Percentiles rank a stretch among this genome's conserved stretches.
Evolutionary conservation across 192 early-diverging fungal species (phyloP).

Genomic region (Podila clonocystis): DNA sequence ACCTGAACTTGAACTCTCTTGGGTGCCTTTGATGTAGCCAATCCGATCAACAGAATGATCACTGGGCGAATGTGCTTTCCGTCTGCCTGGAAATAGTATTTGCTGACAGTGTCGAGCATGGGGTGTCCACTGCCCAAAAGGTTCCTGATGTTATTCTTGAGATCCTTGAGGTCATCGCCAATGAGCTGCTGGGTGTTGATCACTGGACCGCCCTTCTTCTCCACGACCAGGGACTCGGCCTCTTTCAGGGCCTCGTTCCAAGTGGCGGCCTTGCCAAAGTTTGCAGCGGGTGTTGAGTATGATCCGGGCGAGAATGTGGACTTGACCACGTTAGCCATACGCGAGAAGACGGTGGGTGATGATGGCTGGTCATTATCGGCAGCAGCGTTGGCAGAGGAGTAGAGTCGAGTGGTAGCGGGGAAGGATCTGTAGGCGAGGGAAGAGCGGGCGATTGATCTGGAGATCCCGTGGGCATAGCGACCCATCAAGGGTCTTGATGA

Average conservation of each 20-base stretch:
- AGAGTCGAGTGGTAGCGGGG: conserved; percentile 12
- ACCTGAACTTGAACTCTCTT: conserved; percentile 56
- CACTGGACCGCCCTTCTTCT: conserved; percentile 52
- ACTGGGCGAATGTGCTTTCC: conserved; percentile 95
- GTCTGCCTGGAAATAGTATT: conserved; percentile 88
- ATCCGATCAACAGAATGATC: conserved; percentile 88
- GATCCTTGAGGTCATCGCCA: conserved; percentile 83
- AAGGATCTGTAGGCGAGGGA: conserved; percentile 4
- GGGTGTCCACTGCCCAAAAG: conserved; percentile 91
- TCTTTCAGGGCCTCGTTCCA: conserved; percentile 65
- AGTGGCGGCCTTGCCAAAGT: conserved; percentile 39
- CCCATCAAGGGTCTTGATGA: conserved; percentile 5
- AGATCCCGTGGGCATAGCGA: conserved; percentile 13
- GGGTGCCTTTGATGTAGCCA: conserved; percentile 80
- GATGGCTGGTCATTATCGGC: conserved; percentile 1
- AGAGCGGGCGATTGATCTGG: neutral
- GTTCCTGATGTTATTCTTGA: conserved; percentile 85
- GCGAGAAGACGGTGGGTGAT: conserved; percentile 25
- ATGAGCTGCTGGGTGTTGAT: conserved; percentile 83
- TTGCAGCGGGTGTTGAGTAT: conserved; percentile 38
- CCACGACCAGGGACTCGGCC: conserved; percentile 61
- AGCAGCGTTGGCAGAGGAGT: conserved; percentile 13
- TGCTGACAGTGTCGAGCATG: conserved; percentile 86
- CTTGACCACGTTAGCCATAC: conserved; percentile 46
- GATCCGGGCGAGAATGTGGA: conserved; percentile 50